Conservation (phyloP, 2,329 filamentous ascomycete genomes). For the Trichoderma semiorbis region DNA sequence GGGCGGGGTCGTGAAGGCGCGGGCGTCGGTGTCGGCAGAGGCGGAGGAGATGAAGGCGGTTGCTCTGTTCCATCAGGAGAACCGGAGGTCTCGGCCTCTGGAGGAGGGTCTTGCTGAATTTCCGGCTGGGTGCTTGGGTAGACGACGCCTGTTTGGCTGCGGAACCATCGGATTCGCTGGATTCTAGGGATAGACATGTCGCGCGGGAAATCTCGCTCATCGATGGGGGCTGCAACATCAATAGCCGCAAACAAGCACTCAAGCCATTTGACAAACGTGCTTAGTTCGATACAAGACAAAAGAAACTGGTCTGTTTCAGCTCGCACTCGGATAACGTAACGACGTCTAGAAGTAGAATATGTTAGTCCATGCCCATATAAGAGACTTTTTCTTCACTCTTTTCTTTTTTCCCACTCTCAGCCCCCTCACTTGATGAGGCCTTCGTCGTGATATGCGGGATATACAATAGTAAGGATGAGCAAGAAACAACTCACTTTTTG, state of each 20-base stretch:
- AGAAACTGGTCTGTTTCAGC: conserved; percentile 72
- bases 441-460: neutral
- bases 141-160: conserved; percentile 32
- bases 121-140: conserved; percentile 18
- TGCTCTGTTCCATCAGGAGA: conserved; percentile 1
- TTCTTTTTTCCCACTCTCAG: neutral
- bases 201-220: conserved; percentile 63
- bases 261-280: conserved; percentile 65
- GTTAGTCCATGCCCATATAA: neutral
- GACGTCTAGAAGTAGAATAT: conserved; percentile 39
- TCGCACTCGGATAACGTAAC: conserved; percentile 67
- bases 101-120: conserved; percentile 1
- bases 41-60: conserved; percentile 21
- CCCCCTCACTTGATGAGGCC: no score
- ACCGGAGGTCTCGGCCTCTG: neutral
- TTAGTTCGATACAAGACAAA: conserved; percentile 61
- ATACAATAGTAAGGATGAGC: neutral
- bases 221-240: conserved; percentile 65
- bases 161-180: conserved; percentile 50
- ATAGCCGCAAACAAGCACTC: conserved; percentile 69
- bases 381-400: neutral
- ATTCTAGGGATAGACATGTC: conserved; percentile 61
- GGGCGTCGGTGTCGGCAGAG: conserved; percentile 12
- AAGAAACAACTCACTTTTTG: conserved; percentile 51
- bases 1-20: conserved; percentile 11